Evolutionary conservation across 495 filamentous ascomycete species (phyloP).

Genomic region (Penicillium manginii): DNA sequence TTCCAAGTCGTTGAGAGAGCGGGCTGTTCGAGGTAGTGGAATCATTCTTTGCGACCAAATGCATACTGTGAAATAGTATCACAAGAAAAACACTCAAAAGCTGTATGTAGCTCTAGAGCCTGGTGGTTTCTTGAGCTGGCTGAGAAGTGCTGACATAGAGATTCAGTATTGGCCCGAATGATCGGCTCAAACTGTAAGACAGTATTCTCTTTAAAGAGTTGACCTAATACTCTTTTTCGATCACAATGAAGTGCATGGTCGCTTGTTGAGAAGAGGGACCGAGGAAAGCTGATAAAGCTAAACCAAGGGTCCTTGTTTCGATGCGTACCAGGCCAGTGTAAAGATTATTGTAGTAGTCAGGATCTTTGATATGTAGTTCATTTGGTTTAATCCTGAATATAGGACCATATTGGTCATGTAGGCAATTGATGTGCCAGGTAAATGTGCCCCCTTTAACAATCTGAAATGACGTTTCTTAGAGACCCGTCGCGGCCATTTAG

Average conservation of each 20-base stretch:
- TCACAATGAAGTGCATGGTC: constrained; percentile 43
- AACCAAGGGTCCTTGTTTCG: constrained; percentile 28
- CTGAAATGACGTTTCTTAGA: constrained; percentile 55
- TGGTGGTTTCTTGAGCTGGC: constrained; percentile 8
- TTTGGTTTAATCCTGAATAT: constrained; percentile 35
- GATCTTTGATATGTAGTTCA: constrained; percentile 40
- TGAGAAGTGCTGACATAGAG: constrained; percentile 14
- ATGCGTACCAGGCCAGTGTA: constrained; percentile 30
- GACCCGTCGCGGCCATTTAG: constrained; percentile 48
- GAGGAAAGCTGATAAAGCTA: constrained; percentile 7
- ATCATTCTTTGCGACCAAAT: constrained; percentile 24
- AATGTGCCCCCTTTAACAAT: constrained; percentile 47
- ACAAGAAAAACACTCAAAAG: constrained; percentile 44
- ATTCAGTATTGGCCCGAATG: constrained; percentile 31
- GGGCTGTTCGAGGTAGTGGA: constrained; percentile 18
- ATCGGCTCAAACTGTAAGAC: constrained; percentile 39
- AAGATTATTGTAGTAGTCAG: constrained; percentile 33
- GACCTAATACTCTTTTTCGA: constrained; percentile 39
- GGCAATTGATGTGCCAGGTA: constrained; percentile 40
- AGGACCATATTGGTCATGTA: constrained; percentile 50
- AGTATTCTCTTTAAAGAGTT: constrained; percentile 45
- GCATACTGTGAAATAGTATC: constrained; percentile 48
- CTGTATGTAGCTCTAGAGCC: constrained; percentile 45
- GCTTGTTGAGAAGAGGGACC: constrained; percentile 34
- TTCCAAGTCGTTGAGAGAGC: constrained; percentile 15